These are phyloP conservation scores for Aethionema arabicum DNA, from an alignment of 345 rosid genomes.

Conservation along the genomic window DNA sequence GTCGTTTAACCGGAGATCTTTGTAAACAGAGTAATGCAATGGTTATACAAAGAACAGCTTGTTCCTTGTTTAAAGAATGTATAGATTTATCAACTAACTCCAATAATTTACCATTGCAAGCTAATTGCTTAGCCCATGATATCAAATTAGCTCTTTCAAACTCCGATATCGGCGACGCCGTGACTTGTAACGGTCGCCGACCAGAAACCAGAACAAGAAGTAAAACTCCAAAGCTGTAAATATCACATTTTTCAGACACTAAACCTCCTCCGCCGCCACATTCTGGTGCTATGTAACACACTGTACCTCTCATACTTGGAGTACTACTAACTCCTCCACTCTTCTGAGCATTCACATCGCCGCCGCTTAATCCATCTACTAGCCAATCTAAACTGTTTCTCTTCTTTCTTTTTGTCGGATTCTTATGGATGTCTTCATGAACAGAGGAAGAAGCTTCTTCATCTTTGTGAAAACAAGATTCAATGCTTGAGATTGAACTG, in stretches of 20 bases:
- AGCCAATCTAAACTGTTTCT: conserved; percentile 73
- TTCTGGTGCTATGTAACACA: conserved; percentile 81
- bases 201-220: conserved; percentile 70
- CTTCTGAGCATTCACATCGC: conserved; percentile 60
- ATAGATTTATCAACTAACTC: conserved; percentile 64
- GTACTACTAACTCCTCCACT: conserved; percentile 82
- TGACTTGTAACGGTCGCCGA: conserved; percentile 71
- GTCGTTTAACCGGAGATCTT: conserved; percentile 64
- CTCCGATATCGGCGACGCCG: conserved; percentile 74
- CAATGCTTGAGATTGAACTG: conserved; percentile 46
- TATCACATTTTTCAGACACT: conserved; percentile 69
- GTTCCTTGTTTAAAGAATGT: conserved; percentile 58
- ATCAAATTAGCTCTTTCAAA: conserved; percentile 80
- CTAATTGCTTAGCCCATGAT: conserved; percentile 79
- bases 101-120: conserved; percentile 60
- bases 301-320: conserved; percentile 86
- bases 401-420: conserved; percentile 45
- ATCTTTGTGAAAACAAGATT: conserved; percentile 67
- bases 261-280: conserved; percentile 62
- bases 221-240: conserved; percentile 74
- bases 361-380: conserved; percentile 72
- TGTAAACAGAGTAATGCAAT: conserved; percentile 73
- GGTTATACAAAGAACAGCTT: conserved; percentile 66
- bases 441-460: conserved; percentile 41
- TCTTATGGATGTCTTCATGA: conserved; percentile 23